phyloP scores from a whole-genome alignment of 768 basidiomycete species.

The Strobilomyces dryophilus region DNA sequence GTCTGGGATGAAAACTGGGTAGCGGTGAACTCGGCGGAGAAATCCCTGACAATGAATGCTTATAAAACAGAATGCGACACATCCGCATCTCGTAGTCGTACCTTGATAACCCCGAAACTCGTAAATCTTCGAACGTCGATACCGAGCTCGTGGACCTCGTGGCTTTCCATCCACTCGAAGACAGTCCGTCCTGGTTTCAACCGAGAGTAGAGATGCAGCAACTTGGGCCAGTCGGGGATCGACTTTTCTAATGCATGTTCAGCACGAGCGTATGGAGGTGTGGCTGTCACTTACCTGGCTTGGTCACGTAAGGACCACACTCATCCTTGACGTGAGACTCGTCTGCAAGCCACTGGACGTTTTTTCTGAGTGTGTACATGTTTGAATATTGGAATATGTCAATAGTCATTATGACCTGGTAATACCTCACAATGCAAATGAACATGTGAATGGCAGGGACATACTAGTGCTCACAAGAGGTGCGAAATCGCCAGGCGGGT shows the following conservation, averaged over 20 bases:
- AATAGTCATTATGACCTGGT: slow-evolving; percentile 93
- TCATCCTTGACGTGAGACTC: slow-evolving; percentile 83
- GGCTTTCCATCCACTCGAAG: slow-evolving; percentile 80
- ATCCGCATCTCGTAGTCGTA: slow-evolving; percentile 20
- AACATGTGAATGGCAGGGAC: slow-evolving; percentile 1
- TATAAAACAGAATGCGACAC: neutral
- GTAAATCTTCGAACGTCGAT: slow-evolving; percentile 94
- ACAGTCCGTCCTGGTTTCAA: slow-evolving; percentile 81
- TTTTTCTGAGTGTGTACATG: slow-evolving; percentile 89
- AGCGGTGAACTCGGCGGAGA: slow-evolving; percentile 89
- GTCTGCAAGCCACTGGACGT: slow-evolving; percentile 82
- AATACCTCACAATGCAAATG: slow-evolving; percentile 56
- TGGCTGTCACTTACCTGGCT: slow-evolving; percentile 45
- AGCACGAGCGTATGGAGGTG: neutral
- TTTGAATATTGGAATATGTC: slow-evolving; percentile 99
- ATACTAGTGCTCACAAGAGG: slow-evolving; percentile 62
- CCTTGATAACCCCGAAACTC: slow-evolving; percentile 97
- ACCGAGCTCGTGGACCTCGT: slow-evolving; percentile 65
- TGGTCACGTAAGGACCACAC: slow-evolving; percentile 89
- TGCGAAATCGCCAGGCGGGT: slow-evolving; percentile 88
- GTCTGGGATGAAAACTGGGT: slow-evolving; percentile 67
- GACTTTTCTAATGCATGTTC: slow-evolving; percentile 39
- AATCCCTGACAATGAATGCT: slow-evolving; percentile 59
- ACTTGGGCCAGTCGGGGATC: slow-evolving; percentile 81
- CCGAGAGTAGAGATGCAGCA: slow-evolving; percentile 83